Evolutionary conservation across 495 filamentous ascomycete genomes (phyloP).

Genomic region (Podospora fimiseda): DNA sequence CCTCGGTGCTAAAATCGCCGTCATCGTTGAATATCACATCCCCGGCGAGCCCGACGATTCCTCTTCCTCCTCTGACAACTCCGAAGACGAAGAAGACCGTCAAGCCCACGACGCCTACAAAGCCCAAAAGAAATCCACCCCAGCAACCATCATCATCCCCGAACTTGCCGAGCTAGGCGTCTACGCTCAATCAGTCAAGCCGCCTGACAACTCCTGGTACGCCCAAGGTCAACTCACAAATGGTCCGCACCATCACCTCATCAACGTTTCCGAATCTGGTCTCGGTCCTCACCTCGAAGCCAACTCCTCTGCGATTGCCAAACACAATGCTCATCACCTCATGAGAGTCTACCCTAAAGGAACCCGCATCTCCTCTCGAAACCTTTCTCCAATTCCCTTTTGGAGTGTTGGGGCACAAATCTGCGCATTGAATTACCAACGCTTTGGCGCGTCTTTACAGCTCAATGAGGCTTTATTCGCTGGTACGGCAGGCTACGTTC

Average conservation of each 20-base stretch:
- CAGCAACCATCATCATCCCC: conserved; percentile 39
- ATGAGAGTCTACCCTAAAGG: conserved; percentile 55
- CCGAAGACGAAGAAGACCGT: conserved; percentile 37
- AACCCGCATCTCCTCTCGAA: conserved; percentile 48
- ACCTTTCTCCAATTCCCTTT: conserved; percentile 44
- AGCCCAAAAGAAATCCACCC: conserved; percentile 32
- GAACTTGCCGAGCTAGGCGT: conserved; percentile 50
- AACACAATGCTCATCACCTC: conserved; percentile 45
- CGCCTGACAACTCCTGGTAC: conserved; percentile 47
- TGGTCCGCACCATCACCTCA: conserved; percentile 48
- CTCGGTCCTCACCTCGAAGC: conserved; percentile 32
- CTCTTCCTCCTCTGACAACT: conserved; percentile 19
- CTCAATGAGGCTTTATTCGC: conserved; percentile 52
- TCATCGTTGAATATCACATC: conserved; percentile 52
- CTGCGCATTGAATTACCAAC: conserved; percentile 54
- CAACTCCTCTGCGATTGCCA: conserved; percentile 33
- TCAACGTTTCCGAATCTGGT: conserved; percentile 51
- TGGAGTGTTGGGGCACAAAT: conserved; percentile 52
- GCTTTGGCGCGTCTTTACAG: conserved; percentile 47
- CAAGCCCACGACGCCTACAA: conserved; percentile 34
- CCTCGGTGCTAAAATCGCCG: conserved; percentile 45
- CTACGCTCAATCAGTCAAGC: conserved; percentile 53
- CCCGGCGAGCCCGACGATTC: conserved; percentile 35
- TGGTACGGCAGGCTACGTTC: conserved; percentile 47
- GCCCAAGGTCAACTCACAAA: conserved; percentile 27